Evolutionary conservation across 495 filamentous ascomycete species (phyloP), one percentile per base, ranked within the genome.

Genomic region (Penicillium atrosanguineum): DNA sequence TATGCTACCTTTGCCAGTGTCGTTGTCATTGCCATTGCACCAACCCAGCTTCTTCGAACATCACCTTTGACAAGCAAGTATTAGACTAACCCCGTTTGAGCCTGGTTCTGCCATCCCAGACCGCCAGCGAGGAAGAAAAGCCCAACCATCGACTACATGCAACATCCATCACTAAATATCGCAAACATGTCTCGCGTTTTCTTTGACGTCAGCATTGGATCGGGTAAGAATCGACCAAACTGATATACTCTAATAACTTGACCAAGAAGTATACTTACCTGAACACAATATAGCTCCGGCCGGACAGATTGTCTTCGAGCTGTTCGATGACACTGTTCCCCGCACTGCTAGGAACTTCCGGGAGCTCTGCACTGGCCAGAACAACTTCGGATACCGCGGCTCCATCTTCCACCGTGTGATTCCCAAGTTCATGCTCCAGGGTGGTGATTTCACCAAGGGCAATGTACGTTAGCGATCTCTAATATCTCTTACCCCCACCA

Each of bases 291-390:
- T 34, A 34, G 31, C 31, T 34, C 31, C 31, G 31, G 31, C 31
- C 11, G 31, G 31, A 34, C 31, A 34, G 31, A 84, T 95, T 75
- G 88, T 84, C 64, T 89, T 96, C 78, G 78, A 79, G 57, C 88
- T 96, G 64, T 94, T 82, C 77, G 85, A 92, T 61, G 81, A 89
- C 55, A 76, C 82, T n/a, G 87, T 90, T 19, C 91, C 91, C 60
- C 92, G 89, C 73, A 95, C 91, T 12, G 87, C 85, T 55, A 85
- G 91, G 69, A 96, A 95, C 77, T 96, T 96, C 80, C 89, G 89
- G 60, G 81, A 80, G 25, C 83, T 96, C 18, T 92, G 88, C 72
- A 96, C 91, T 3, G 90, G 90, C 31, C 31, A 34, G 31, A 34
- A 44, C 88, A 94, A 79, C 91, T 68, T 80, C 14, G 88, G 89